Evolutionary conservation across 257 asterid genomes (phyloP).

Genomic region (Galeopsis tetrahit): DNA sequence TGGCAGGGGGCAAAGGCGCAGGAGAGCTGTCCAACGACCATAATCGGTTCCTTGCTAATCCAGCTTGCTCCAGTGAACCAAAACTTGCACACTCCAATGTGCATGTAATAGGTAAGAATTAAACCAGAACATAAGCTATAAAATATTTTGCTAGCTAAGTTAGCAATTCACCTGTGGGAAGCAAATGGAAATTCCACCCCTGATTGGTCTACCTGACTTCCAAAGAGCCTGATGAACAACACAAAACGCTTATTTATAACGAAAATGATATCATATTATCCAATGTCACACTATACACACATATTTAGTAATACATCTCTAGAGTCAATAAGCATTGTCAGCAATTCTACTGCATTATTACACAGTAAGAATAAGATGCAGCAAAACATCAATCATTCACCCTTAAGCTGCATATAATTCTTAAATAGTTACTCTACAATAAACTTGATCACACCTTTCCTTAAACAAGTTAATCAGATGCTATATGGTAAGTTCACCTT

Average conservation of each 20-base stretch:
- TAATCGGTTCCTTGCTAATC: conserved; percentile 73
- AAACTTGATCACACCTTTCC: not conserved
- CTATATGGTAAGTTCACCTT: conserved; percentile 54
- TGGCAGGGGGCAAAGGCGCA: conserved; percentile 66
- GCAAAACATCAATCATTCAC: conserved; percentile 2
- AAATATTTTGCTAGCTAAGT: conserved; percentile 18
- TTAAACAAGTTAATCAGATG: not conserved
- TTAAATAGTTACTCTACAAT: conserved; percentile 12
- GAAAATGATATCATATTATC: not conserved
- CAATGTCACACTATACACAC: conserved; percentile 8
- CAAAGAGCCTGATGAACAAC: conserved; percentile 50
- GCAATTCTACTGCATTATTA: conserved; percentile 12
- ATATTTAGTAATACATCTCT: not conserved
- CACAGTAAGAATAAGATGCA: conserved; percentile 13
- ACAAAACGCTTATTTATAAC: conserved; percentile 27
- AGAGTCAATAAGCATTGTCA: not conserved
- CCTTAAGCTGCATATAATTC: not conserved
- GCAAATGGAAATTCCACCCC: conserved; percentile 72
- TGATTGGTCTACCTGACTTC: conserved; percentile 64
- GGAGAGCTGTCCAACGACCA: conserved; percentile 80
- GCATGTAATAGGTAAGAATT: conserved; percentile 35
- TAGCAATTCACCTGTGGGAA: conserved; percentile 68
- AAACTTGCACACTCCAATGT: conserved; percentile 55
- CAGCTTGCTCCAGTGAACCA: conserved; percentile 82
- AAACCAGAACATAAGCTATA: conserved; percentile 13